Percentiles rank a stretch among this genome's conserved stretches.
phyloP scores from a whole-genome alignment of 1,139 yeast genomes.

The Zygosaccharomyces sapae region DNA sequence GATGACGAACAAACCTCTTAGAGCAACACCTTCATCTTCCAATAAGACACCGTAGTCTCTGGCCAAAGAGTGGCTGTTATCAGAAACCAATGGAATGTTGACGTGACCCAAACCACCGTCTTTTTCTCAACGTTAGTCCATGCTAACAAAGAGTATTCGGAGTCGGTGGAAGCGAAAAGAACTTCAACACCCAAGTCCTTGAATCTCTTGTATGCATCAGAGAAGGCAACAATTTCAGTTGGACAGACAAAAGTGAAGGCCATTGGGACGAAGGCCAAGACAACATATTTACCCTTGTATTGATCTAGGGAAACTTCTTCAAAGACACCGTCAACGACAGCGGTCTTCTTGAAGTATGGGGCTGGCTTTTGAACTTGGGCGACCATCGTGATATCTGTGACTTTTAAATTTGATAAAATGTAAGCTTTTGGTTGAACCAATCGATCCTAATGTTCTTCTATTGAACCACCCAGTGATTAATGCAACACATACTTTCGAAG shows the following conservation, averaged over 20 bases:
- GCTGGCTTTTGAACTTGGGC: constrained; percentile 92
- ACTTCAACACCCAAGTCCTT: constrained; percentile 82
- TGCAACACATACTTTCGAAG: too few relatives aligned
- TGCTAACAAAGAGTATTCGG: constrained; percentile 94
- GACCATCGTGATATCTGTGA: too few relatives aligned
- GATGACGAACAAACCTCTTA: constrained; percentile 96
- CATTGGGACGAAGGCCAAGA: constrained; percentile 94
- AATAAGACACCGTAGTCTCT: constrained; percentile 95
- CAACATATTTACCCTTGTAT: constrained; percentile 97
- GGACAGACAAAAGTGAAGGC: constrained; percentile 99
- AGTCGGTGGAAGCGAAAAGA: constrained; percentile 95
- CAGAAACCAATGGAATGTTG: constrained; percentile 90
- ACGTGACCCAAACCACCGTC: constrained; percentile 98
- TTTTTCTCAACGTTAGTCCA: constrained; percentile 95
- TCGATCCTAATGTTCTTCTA: too few relatives aligned
- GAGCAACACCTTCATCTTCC: constrained; percentile 93
- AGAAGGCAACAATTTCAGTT: constrained; percentile 97
- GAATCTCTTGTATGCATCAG: constrained; percentile 89
- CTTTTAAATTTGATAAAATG: constrained; percentile 25
- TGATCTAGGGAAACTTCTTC: constrained; percentile 92
- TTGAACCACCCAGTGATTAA: too few relatives aligned
- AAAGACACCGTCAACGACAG: constrained; percentile 91
- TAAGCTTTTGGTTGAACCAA: background rate
- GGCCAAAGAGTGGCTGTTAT: constrained; percentile 91
- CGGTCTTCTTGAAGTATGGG: constrained; percentile 92